phyloP scores from a whole-genome alignment of 257 asterid genomes.

The Solanum habrochaites region DNA sequence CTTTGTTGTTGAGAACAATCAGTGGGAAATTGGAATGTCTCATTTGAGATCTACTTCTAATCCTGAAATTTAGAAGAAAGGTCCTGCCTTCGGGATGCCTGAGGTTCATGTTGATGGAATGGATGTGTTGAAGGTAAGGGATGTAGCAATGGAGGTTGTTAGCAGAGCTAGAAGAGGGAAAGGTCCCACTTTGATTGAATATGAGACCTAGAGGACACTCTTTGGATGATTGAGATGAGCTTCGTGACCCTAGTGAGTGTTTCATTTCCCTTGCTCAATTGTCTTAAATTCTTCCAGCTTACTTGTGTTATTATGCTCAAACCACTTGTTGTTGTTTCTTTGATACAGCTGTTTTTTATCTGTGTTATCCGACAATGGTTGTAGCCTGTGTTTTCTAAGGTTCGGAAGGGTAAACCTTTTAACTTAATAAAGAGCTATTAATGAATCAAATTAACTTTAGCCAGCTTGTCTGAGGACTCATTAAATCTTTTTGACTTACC shows the following conservation, averaged over 20 bases:
- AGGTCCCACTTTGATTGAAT: constrained; percentile 92
- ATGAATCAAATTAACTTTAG: neutral
- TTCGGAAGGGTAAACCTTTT: neutral
- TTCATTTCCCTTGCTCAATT: neutral
- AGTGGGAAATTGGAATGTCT: constrained; percentile 99
- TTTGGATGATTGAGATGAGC: constrained; percentile 97
- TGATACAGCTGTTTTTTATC: neutral
- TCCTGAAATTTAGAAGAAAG: constrained; percentile 94
- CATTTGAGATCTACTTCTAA: constrained; percentile 96
- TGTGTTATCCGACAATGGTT: neutral
- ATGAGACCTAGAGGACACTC: constrained; percentile 99
- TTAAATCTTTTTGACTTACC: neutral
- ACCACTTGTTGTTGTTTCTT: neutral
- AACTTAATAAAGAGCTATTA: neutral
- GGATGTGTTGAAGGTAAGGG: constrained; percentile 98
- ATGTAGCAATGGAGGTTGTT: constrained; percentile 86
- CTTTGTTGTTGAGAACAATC: constrained; percentile 92
- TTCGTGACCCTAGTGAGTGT: constrained; percentile 88
- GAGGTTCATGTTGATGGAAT: constrained; percentile 97
- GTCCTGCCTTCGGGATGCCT: constrained; percentile 97
- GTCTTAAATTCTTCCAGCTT: neutral
- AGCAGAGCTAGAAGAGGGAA: constrained; percentile 90
- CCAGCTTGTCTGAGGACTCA: neutral
- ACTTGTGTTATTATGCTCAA: neutral
- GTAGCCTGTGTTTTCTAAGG: neutral